A percentile compares a stretch with the other conserved stretches of the same genome.
Conservation (phyloP, 495 filamentous ascomycete genomes). For the Pseudomonodictys pantanalensis region DNA sequence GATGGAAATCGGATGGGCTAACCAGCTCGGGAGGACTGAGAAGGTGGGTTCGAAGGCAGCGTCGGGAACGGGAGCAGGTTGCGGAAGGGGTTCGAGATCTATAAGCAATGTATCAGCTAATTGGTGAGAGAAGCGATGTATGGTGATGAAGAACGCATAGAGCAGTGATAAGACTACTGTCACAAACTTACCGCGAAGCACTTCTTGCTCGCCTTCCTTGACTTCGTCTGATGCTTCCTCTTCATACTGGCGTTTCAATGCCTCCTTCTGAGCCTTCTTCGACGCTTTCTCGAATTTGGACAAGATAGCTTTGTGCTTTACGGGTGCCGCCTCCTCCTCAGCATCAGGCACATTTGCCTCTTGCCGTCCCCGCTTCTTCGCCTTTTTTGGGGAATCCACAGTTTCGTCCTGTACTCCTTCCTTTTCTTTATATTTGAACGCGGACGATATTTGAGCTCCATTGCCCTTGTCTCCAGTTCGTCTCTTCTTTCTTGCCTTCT, state of each 20-base stretch:
- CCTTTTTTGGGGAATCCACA: neutral
- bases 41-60: slow-evolving; percentile 50
- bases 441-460: too few relatives aligned
- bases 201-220: slow-evolving; percentile 4
- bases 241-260: neutral
- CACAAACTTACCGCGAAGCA: slow-evolving; percentile 28
- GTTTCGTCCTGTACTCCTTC: neutral
- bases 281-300: slow-evolving; percentile 42
- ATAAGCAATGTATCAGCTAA: neutral
- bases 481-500: slow-evolving; percentile 3
- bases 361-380: slow-evolving; percentile 29
- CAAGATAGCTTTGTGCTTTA: slow-evolving; percentile 39
- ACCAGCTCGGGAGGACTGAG: slow-evolving; percentile 66
- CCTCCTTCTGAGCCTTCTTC: slow-evolving; percentile 19
- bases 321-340: slow-evolving; percentile 28
- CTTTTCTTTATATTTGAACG: neutral
- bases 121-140: neutral
- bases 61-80: slow-evolving; percentile 62
- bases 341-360: slow-evolving; percentile 16
- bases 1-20: slow-evolving; percentile 67
- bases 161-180: slow-evolving; percentile 60
- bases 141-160: slow-evolving; percentile 37
- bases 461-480: neutral
- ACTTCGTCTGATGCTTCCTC: neutral
- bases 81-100: slow-evolving; percentile 69